Evolutionary conservation across 345 rosid species (phyloP).

Genomic region (Pistacia atlantica): DNA sequence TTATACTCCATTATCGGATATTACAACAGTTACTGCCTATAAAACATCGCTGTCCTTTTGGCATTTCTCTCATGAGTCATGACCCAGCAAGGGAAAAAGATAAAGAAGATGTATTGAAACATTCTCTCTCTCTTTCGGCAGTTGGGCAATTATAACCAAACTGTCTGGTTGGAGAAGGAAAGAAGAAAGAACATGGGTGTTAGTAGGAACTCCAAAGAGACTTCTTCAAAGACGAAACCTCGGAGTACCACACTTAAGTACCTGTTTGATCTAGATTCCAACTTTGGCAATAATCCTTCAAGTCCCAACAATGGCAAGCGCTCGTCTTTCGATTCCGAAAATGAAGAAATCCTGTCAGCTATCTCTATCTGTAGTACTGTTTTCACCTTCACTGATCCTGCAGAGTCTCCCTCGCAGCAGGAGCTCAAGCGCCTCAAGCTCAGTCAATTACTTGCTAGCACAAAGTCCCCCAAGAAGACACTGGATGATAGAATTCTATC

Average conservation of each 20-base stretch:
- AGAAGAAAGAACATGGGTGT: conserved; percentile 38
- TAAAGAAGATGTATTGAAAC: conserved; percentile 17
- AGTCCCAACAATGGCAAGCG: conserved; percentile 23
- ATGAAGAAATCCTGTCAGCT: conserved; percentile 37
- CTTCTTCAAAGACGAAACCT: conserved; percentile 22
- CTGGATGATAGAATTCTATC: conserved; percentile 30
- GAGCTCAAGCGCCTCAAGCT: conserved; percentile 54
- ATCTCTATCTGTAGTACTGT: conserved; percentile 38
- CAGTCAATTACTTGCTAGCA: conserved; percentile 39
- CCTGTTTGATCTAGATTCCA: conserved; percentile 46
- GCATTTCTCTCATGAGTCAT: conserved; percentile 18
- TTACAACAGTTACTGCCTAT: conserved; percentile 34
- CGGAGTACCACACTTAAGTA: conserved; percentile 24
- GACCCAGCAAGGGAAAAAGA: conserved; percentile 7
- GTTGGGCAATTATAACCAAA: background rate
- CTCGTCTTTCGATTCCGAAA: conserved; percentile 22
- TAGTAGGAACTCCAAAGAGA: conserved; percentile 33
- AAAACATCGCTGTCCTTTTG: conserved; percentile 35
- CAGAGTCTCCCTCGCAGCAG: conserved; percentile 53
- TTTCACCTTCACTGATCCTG: conserved; percentile 52
- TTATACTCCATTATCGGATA: conserved; percentile 29
- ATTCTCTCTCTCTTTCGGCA: conserved; percentile 15
- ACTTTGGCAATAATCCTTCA: background rate
- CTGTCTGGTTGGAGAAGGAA: background rate
- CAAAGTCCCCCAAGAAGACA: conserved; percentile 37